These are phyloP conservation scores for Penicillium turbatum DNA, from an alignment of 495 filamentous ascomycete genomes.

Conservation along the genomic window DNA sequence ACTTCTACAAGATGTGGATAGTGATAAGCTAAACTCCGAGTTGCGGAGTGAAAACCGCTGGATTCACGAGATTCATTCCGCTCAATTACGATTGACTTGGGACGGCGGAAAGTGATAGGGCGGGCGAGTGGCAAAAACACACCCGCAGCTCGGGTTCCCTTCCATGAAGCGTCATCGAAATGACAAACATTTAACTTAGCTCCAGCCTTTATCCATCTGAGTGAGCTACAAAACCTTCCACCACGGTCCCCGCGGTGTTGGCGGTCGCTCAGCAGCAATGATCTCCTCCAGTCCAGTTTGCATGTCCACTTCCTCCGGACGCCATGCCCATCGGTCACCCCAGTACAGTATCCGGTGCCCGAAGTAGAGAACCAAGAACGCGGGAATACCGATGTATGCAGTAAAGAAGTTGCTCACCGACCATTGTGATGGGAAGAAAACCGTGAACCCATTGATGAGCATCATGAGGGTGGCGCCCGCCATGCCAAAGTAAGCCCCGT, in stretches of 20 bases:
- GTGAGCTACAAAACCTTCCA: constrained; percentile 23
- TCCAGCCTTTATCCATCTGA: not conserved
- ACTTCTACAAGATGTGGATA: not conserved
- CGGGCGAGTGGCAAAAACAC: not conserved
- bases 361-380: constrained; percentile 54
- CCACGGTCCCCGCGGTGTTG: constrained; percentile 28
- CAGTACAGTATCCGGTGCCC: constrained; percentile 45
- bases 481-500: constrained; percentile 46
- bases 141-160: not conserved
- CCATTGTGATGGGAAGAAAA: constrained; percentile 57
- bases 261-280: constrained; percentile 47
- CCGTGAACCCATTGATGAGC: constrained; percentile 60
- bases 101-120: constrained; percentile 1
- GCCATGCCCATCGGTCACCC: constrained; percentile 51
- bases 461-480: constrained; percentile 47
- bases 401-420: constrained; percentile 52
- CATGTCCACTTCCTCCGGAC: constrained; percentile 52
- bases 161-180: not conserved
- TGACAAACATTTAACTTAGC: not conserved
- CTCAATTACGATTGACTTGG: no score
- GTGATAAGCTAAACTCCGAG: not conserved
- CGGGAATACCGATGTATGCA: constrained; percentile 59
- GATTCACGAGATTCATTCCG: no score
- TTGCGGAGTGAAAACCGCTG: not conserved
- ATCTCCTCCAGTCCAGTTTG: constrained; percentile 51